Evolutionary conservation across 306 rosid species (phyloP).

Genomic region (Quercus aquifolioides): DNA sequence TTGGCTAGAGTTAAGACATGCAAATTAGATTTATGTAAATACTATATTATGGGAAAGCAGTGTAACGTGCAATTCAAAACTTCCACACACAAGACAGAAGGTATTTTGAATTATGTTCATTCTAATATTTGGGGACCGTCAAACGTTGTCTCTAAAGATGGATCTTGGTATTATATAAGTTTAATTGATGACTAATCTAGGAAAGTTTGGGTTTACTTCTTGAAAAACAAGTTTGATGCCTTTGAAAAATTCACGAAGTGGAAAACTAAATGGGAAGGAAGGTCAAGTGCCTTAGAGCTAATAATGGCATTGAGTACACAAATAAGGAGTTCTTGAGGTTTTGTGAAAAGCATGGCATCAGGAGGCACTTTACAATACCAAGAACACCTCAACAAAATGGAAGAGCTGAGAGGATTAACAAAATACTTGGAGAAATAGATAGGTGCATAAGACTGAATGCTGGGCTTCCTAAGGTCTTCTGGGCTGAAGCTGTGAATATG

Average conservation of each 20-base stretch:
- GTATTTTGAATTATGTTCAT: not conserved
- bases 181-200: not conserved
- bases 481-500: not conserved
- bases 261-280: not conserved
- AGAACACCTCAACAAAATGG: not conserved
- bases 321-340: not conserved
- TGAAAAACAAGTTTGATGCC: not conserved
- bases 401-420: not conserved
- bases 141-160: not conserved
- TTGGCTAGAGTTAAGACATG: not conserved
- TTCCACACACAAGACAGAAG: not conserved
- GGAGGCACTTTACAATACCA: not conserved
- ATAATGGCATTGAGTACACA: not conserved
- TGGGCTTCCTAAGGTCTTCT: not conserved
- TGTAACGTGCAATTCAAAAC: not conserved
- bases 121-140: not conserved
- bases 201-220: not conserved
- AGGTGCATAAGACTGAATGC: not conserved
- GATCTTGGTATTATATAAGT: not conserved
- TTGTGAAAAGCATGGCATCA: not conserved
- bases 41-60: not conserved
- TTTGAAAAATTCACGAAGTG: not conserved
- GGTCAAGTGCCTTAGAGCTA: not conserved
- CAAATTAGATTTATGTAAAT: not conserved
- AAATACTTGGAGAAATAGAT: not conserved